phyloP scores from a whole-genome alignment of 148 eudicot species.

The Fagopyrum tataricum region DNA sequence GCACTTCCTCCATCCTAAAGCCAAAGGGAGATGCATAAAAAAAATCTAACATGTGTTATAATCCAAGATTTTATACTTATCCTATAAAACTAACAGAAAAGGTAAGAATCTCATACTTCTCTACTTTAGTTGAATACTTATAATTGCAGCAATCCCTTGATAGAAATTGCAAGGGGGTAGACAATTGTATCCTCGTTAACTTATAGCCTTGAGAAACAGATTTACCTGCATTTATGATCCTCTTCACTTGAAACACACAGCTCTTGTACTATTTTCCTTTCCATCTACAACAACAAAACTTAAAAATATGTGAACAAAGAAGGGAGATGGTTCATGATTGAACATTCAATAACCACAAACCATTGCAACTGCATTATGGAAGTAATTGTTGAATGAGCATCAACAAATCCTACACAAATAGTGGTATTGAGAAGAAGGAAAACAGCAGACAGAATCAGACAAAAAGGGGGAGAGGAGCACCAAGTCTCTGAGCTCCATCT shows the following conservation, averaged over 20 bases:
- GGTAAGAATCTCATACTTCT: neutral
- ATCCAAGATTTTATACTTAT: neutral
- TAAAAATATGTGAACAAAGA: neutral
- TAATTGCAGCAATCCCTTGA: neutral
- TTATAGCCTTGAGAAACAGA: neutral
- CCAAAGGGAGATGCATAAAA: neutral
- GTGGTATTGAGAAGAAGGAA: neutral
- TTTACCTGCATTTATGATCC: slow-evolving; percentile 42
- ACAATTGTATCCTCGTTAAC: neutral
- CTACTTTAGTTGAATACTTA: neutral
- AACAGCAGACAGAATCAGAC: neutral
- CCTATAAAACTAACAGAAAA: neutral
- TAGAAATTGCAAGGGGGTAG: neutral
- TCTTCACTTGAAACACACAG: slow-evolving; percentile 23
- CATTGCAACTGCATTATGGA: neutral
- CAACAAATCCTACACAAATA: neutral
- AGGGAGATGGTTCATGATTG: slow-evolving; percentile 31
- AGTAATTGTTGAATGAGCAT: neutral
- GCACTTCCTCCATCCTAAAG: slow-evolving; percentile 35
- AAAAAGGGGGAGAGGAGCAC: neutral
- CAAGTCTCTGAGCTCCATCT: neutral
- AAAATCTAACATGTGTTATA: neutral
- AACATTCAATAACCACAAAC: slow-evolving; percentile 17
- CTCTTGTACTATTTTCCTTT: slow-evolving; percentile 40
- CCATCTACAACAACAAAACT: slow-evolving; percentile 3